Conservation (phyloP, 2,329 filamentous ascomycete genomes). For the Aspergillus sp. region DNA sequence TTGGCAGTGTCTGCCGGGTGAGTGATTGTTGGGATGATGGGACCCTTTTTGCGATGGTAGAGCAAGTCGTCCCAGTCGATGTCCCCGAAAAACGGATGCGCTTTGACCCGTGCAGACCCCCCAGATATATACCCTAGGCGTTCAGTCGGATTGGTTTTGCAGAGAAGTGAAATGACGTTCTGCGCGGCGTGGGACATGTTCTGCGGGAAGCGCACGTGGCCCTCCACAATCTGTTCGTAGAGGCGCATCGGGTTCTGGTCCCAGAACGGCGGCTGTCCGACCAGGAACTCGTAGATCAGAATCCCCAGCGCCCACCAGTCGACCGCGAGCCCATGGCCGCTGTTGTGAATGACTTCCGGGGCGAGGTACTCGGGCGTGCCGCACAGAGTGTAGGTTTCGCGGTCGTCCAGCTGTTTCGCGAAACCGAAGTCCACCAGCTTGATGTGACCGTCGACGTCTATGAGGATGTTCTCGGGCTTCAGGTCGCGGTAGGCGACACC, state of each 20-base stretch:
- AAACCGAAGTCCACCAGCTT: conserved; percentile 61
- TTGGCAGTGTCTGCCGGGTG: conserved; percentile 54
- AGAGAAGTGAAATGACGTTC: conserved; percentile 52
- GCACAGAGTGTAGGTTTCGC: conserved; percentile 57
- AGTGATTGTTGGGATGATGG: conserved; percentile 53
- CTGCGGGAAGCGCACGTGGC: conserved; percentile 51
- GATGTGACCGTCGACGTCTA: conserved; percentile 56
- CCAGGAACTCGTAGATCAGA: conserved; percentile 57
- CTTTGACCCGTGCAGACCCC: conserved; percentile 49
- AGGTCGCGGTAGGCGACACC: conserved; percentile 58
- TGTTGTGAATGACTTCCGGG: conserved; percentile 58
- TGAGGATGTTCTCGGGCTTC: conserved; percentile 59
- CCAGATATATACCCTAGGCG: conserved; percentile 55
- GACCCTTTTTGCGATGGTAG: conserved; percentile 49
- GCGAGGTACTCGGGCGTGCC: conserved; percentile 60
- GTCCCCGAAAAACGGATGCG: conserved; percentile 52
- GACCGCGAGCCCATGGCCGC: conserved; percentile 54
- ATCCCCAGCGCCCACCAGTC: conserved; percentile 64
- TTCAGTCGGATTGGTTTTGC: conserved; percentile 55
- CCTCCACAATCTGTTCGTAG: conserved; percentile 59
- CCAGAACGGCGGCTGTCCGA: conserved; percentile 60
- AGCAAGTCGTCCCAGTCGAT: conserved; percentile 57
- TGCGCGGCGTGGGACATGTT: conserved; percentile 51
- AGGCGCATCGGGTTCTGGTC: conserved; percentile 61
- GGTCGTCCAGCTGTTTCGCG: conserved; percentile 51